Conservation (phyloP, 371 early-diverging fungal species). For the Apophysomyces variabilis region DNA sequence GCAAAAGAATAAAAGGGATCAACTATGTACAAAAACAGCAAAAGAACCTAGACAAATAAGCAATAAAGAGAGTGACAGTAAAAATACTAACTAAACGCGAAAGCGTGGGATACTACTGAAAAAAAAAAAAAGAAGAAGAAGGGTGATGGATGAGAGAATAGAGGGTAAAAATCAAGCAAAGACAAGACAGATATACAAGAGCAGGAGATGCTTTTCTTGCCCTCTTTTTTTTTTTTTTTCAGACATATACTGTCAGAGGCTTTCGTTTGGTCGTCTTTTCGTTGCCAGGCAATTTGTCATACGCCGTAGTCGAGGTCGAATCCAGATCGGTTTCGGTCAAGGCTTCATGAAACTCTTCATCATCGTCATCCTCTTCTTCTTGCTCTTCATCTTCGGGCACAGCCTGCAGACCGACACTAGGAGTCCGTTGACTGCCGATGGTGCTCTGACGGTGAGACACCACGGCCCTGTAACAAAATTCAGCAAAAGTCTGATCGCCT, state of each 20-base stretch:
- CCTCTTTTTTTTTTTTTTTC: background rate
- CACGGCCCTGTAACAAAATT: constrained; percentile 40
- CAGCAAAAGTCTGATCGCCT: constrained; percentile 46
- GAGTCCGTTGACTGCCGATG: constrained; percentile 2
- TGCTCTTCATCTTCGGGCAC: constrained; percentile 35
- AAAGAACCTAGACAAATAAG: background rate
- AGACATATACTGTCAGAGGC: constrained; percentile 4
- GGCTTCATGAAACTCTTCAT: constrained; percentile 28
- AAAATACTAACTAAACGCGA: background rate
- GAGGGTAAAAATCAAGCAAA: background rate
- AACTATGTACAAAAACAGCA: too few relatives aligned
- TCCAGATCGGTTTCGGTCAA: constrained; percentile 10
- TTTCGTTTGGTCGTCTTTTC: background rate
- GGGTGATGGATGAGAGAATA: background rate
- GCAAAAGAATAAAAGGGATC: too few relatives aligned
- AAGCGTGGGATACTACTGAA: too few relatives aligned
- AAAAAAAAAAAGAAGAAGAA: too few relatives aligned
- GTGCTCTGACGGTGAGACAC: constrained; percentile 14
- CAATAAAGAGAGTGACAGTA: background rate
- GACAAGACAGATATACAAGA: background rate
- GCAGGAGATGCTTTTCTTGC: too few relatives aligned
- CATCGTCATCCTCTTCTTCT: constrained; percentile 26
- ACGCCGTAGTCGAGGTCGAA: background rate
- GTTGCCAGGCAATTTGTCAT: background rate
- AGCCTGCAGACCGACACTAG: constrained; percentile 22